Conservation (phyloP, 1,284 basidiomycete species). For the Hymenochaete sp. region DNA sequence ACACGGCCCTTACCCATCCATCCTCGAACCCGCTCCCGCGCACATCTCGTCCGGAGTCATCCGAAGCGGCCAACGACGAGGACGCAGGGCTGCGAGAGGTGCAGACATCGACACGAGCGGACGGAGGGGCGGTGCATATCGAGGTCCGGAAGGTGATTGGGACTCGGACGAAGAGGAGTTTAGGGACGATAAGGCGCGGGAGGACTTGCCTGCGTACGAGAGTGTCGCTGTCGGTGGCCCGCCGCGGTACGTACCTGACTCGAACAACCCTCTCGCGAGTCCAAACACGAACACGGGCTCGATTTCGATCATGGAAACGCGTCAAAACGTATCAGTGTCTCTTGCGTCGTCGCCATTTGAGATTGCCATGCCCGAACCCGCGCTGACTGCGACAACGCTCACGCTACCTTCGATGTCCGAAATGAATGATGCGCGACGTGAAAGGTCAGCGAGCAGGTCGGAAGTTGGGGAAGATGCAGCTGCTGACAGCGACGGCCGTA, state of each 20-base stretch:
- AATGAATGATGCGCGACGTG: no score
- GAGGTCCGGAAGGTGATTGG: constrained; percentile 8
- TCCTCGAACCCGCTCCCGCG: constrained; percentile 9
- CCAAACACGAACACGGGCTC: no score
- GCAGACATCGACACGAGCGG: constrained; percentile 15
- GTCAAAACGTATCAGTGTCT: no score
- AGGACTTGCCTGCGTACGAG: constrained; percentile 17
- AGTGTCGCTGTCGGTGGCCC: constrained; percentile 11
- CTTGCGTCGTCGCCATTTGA: no score
- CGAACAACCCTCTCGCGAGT: no score
- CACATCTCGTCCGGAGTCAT: constrained; percentile 1
- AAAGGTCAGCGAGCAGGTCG: no score
- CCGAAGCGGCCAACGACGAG: not conserved
- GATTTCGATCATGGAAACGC: not conserved
- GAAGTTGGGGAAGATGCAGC: no score
- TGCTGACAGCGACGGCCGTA: no score
- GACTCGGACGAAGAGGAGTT: not conserved
- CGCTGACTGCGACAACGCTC: no score
- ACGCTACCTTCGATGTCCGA: no score
- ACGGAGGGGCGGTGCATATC: constrained; percentile 8
- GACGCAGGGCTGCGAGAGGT: constrained; percentile 13
- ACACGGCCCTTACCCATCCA: constrained; percentile 7
- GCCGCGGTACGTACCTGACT: constrained; percentile 11
- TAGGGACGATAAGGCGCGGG: constrained; percentile 14
- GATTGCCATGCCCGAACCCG: no score